Evolutionary conservation across 306 rosid genomes (phyloP).

Genomic region (Cercis canadensis): DNA sequence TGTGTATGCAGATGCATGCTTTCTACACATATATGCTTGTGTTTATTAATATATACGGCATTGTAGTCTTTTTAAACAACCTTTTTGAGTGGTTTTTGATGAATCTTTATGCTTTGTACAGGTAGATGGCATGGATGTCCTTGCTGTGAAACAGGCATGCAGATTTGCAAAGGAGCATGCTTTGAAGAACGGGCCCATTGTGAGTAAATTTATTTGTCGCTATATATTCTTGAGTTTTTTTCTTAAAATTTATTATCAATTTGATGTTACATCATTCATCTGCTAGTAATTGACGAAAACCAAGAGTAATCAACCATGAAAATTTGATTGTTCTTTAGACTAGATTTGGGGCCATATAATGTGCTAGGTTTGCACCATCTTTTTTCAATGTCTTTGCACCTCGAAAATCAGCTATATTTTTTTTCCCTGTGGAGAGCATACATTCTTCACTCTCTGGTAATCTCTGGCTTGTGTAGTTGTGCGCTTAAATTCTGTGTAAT

Average conservation of each 20-base stretch:
- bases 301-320: slow-evolving; percentile 5
- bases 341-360: slow-evolving; percentile 7
- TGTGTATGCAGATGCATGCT: slow-evolving; percentile 3
- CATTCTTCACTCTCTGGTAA: too few relatives aligned
- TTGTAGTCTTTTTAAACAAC: background rate
- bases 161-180: slow-evolving; percentile 92
- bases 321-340: slow-evolving; percentile 3
- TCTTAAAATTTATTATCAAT: slow-evolving; percentile 1
- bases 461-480: too few relatives aligned
- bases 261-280: slow-evolving; percentile 23
- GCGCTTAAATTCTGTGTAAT: too few relatives aligned
- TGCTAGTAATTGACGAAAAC: slow-evolving; percentile 14
- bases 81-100: slow-evolving; percentile 1
- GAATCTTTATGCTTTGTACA: slow-evolving; percentile 41
- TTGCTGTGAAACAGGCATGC: slow-evolving; percentile 97
- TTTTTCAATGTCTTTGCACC: too few relatives aligned
- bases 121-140: slow-evolving; percentile 99
- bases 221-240: slow-evolving; percentile 21
- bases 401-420: too few relatives aligned
- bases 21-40: slow-evolving; percentile 18
- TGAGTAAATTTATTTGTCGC: slow-evolving; percentile 57
- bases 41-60: slow-evolving; percentile 6
- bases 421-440: too few relatives aligned
- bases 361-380: background rate
- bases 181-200: slow-evolving; percentile 94